These are phyloP conservation scores for Poa annua DNA, from an alignment of 176 grass and related monocot genomes.

Conservation along the genomic window DNA sequence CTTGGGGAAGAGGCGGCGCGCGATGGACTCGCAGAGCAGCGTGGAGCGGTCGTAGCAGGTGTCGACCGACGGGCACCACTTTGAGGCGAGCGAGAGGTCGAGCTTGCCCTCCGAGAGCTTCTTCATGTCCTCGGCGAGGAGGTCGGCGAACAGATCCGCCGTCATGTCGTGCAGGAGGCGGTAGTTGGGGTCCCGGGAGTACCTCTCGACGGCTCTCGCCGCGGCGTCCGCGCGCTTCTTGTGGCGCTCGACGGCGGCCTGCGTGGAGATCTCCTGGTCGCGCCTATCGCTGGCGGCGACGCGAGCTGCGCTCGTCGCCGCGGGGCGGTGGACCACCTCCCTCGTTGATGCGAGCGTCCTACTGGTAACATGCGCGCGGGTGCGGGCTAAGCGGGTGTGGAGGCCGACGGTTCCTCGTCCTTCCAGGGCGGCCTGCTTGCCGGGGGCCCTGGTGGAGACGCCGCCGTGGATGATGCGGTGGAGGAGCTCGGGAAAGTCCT, in stretches of 20 bases:
- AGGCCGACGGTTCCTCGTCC: too few species aligned
- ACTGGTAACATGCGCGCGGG: background rate
- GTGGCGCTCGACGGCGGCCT: slow-evolving; percentile 42
- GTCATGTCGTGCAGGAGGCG: slow-evolving; percentile 60
- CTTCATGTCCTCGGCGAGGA: slow-evolving; percentile 64
- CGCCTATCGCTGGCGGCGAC: slow-evolving; percentile 49
- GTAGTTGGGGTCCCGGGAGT: slow-evolving; percentile 51
- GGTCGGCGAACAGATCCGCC: slow-evolving; percentile 56
- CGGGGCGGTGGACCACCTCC: background rate
- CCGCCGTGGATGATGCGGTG: slow-evolving; percentile 66
- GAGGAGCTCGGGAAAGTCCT: slow-evolving; percentile 82
- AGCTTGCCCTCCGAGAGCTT: slow-evolving; percentile 46
- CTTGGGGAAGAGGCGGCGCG: slow-evolving; percentile 63
- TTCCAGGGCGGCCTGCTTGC: background rate
- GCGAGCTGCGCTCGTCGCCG: slow-evolving; percentile 38
- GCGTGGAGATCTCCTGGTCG: slow-evolving; percentile 21
- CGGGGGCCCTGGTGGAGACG: slow-evolving; percentile 21
- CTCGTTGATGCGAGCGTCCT: too few species aligned
- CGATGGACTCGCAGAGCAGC: slow-evolving; percentile 71
- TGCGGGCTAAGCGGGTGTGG: too few species aligned
- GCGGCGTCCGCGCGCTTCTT: slow-evolving; percentile 48
- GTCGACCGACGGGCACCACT: slow-evolving; percentile 72
- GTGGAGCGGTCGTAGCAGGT: slow-evolving; percentile 67
- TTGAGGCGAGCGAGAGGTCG: slow-evolving; percentile 64
- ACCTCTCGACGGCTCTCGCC: slow-evolving; percentile 51